Base-by-base conservation (phyloP, 495 filamentous ascomycete species). In the Achaetomiella virescens region DNA sequence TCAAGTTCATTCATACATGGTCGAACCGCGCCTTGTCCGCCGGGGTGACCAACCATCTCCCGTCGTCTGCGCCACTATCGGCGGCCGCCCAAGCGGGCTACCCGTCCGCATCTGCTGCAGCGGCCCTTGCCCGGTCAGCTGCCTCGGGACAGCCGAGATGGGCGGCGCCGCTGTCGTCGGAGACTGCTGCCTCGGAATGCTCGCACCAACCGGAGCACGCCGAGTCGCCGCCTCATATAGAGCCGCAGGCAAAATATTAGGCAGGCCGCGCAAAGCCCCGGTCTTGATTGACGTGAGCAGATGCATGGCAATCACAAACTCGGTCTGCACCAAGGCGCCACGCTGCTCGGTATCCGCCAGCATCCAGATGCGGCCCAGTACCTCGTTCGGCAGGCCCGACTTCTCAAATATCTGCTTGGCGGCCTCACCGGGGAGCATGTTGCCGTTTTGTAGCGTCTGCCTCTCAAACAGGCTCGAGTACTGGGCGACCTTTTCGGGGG, bases 231-330 rank as follows among this genome's bases (percentile, higher is more conserved):
- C 93, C 61, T 97, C 93, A 60, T 95, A 97, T 15, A 98, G 76
- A 2, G 87, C 87, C 17, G 88, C 82, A 24, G 95, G 95, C 2
- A 98, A 79, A 35, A 86, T 84, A 54, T 77, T 85, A 22, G 93
- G 93, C 57, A 97, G 76, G 43, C 79, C 86, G 52, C 85, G 82
- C 69, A 98, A 77, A 7, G 81, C 77, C 24, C 91, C 88, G 21
- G 83, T 87, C 74, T 92, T 96, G 69, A 84, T 90, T 7, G 91
- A 96, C 6, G 88, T 88, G 49, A 98, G 76, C 27, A 98, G 78
- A 73, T 98, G 93, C 93, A 98, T 98, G 11, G 95, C 92, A 62
- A 98, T 93, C 62, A 97, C 87, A 68, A 98, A 98, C 57, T 97
- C 93, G 12, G 90, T 92, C 61, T 83, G 76, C 58, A 88, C 88